These are phyloP conservation scores for Candida parachauliodes DNA, from an alignment of 805 yeast species.

Conservation along the genomic window DNA sequence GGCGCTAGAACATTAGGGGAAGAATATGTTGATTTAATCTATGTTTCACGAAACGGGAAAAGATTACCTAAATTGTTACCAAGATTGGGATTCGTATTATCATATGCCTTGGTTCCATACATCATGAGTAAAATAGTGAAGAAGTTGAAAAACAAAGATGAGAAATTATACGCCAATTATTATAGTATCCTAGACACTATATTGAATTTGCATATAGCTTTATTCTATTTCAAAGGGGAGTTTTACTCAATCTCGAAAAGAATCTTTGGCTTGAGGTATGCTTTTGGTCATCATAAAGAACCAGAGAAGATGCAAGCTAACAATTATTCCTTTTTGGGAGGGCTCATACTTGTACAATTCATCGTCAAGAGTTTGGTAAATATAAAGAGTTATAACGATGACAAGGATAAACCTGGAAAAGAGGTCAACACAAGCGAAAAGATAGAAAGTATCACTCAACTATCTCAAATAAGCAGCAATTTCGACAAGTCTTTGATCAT, in stretches of 20 bases:
- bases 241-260: constrained; percentile 79
- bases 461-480: constrained; percentile 10
- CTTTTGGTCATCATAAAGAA: constrained; percentile 59
- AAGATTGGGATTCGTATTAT: constrained; percentile 55
- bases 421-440: constrained; percentile 12
- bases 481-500: constrained; percentile 22
- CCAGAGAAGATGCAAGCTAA: constrained; percentile 41
- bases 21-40: constrained; percentile 81
- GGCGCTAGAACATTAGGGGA: constrained; percentile 89
- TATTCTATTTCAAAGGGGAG: constrained; percentile 79
- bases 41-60: constrained; percentile 53
- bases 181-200: constrained; percentile 48
- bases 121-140: constrained; percentile 31
- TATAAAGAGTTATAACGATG: constrained; percentile 23
- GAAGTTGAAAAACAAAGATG: constrained; percentile 15
- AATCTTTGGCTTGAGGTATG: constrained; percentile 76
- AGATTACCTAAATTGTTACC: constrained; percentile 43
- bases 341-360: constrained; percentile 52
- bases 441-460: constrained; percentile 9
- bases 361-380: constrained; percentile 40
- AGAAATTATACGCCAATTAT: constrained; percentile 33
- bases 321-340: constrained; percentile 75
- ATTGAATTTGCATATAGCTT: constrained; percentile 68
- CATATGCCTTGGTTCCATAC: constrained; percentile 65
- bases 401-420: constrained; percentile 9